Percentiles rank a stretch among this genome's conserved stretches.
phyloP scores from a whole-genome alignment of 2,329 filamentous ascomycete species.

The Fulvia fulva region DNA sequence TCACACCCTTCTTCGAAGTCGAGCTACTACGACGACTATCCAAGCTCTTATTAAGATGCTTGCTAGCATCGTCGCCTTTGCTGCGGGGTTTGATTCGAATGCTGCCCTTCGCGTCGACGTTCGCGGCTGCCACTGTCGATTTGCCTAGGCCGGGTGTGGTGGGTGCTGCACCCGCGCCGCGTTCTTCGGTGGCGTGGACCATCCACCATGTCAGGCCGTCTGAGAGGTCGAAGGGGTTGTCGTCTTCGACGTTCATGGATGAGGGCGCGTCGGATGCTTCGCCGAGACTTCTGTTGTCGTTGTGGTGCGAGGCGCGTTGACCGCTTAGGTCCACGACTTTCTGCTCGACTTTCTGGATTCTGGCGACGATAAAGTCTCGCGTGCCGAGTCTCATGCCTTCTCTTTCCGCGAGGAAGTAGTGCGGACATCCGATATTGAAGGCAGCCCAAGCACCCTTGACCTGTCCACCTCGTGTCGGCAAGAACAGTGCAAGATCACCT shows the following conservation, averaged over 20 bases:
- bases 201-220: conserved; percentile 96
- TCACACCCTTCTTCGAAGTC: conserved; percentile 71
- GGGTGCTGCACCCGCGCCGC: conserved; percentile 65
- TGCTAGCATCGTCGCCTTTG: conserved; percentile 44
- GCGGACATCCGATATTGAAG: conserved; percentile 95
- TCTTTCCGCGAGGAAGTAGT: conserved; percentile 93
- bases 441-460: conserved; percentile 94
- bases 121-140: conserved; percentile 82
- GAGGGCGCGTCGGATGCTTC: conserved; percentile 54
- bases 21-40: conserved; percentile 88
- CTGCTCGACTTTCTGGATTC: conserved; percentile 87
- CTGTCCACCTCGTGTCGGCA: conserved; percentile 84
- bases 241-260: conserved; percentile 60
- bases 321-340: conserved; percentile 81
- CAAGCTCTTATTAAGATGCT: conserved; percentile 70
- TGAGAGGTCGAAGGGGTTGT: conserved; percentile 94
- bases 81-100: conserved; percentile 44
- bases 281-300: conserved; percentile 42
- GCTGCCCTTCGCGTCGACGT: conserved; percentile 78
- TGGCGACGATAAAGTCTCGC: conserved; percentile 93
- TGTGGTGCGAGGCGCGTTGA: conserved; percentile 45
- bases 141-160: conserved; percentile 90
- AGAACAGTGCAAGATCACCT: conserved; percentile 87
- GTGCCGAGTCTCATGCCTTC: conserved; percentile 79
- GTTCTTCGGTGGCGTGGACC: conserved; percentile 89